Evolutionary conservation across 1,139 yeast species (phyloP).

Genomic region (Blastobotrys indianensis): DNA sequence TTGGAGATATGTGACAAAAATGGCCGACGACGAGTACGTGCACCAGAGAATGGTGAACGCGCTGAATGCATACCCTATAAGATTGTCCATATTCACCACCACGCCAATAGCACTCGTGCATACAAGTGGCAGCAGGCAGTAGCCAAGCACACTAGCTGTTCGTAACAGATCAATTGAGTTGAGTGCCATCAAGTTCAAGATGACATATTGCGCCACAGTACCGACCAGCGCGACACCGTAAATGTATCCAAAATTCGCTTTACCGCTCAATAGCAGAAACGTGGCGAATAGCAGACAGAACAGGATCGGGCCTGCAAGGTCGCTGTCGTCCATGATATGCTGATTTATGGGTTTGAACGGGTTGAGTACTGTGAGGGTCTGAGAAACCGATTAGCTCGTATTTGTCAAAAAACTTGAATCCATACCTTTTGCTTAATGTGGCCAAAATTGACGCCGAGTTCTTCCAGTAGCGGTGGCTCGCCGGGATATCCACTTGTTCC

Average conservation of each 20-base stretch:
- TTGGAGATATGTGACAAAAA: slow-evolving; percentile 79
- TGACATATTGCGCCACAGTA: slow-evolving; percentile 71
- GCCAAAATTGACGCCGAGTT: slow-evolving; percentile 83
- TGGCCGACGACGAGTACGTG: slow-evolving; percentile 89
- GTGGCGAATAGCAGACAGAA: slow-evolving; percentile 89
- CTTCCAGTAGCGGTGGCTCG: slow-evolving; percentile 89
- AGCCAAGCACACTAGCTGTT: slow-evolving; percentile 89
- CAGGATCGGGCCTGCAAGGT: slow-evolving; percentile 90
- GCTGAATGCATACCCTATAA: slow-evolving; percentile 66
- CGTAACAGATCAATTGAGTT: slow-evolving; percentile 57
- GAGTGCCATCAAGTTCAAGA: slow-evolving; percentile 80
- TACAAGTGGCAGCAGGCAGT: slow-evolving; percentile 87
- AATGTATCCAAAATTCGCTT: slow-evolving; percentile 92
- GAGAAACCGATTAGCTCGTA: not conserved
- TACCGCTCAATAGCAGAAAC: slow-evolving; percentile 75
- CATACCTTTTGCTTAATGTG: slow-evolving; percentile 64
- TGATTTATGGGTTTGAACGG: slow-evolving; percentile 61
- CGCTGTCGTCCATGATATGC: slow-evolving; percentile 85
- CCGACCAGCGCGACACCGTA: slow-evolving; percentile 96
- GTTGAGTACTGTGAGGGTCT: slow-evolving; percentile 76
- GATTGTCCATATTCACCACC: slow-evolving; percentile 60
- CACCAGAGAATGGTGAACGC: slow-evolving; percentile 83
- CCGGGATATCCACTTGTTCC: slow-evolving; percentile 92
- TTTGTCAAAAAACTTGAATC: not conserved
- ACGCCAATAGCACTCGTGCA: slow-evolving; percentile 72